Conservation (phyloP, 139 green algal species). For the Klebsormidium nitens region DNA sequence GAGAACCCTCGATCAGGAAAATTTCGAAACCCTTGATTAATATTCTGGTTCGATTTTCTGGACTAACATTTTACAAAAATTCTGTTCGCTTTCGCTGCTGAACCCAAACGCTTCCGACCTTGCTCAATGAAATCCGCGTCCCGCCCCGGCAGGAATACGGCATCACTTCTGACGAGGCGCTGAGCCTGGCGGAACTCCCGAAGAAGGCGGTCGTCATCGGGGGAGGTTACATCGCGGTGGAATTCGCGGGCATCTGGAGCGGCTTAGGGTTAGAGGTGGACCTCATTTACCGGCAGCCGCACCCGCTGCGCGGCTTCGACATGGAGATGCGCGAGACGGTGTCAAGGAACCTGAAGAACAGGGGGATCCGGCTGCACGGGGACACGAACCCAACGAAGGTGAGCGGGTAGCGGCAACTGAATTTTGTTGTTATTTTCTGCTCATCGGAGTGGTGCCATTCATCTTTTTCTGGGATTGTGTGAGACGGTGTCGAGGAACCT, state of each 20-base stretch:
- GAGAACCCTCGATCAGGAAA: no score
- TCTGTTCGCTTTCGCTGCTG: no score
- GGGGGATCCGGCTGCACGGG: constrained; percentile 58
- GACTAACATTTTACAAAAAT: no score
- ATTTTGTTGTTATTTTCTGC: no score
- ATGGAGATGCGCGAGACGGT: constrained; percentile 55
- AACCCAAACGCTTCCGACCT: no score
- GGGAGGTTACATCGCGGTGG: constrained; percentile 83
- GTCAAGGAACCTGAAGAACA: constrained; percentile 40
- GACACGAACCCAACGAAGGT: background rate
- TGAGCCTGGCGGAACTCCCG: constrained; percentile 64
- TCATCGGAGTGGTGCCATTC: no score
- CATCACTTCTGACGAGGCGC: constrained; percentile 83
- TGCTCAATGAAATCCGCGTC: background rate
- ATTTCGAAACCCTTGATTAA: no score
- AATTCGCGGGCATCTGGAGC: constrained; percentile 89
- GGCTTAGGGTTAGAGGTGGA: constrained; percentile 78
- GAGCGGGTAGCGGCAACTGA: no score
- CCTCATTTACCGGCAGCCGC: constrained; percentile 57
- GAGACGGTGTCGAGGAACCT: no score
- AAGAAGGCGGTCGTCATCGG: constrained; percentile 73
- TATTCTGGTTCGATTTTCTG: no score
- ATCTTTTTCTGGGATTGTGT: no score
- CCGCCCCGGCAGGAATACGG: constrained; percentile 52
- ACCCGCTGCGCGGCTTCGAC: constrained; percentile 52